Evolutionary conservation across 768 basidiomycete species (phyloP), one percentile per base, ranked within the genome.

Genomic region (Suillus ampliporus): DNA sequence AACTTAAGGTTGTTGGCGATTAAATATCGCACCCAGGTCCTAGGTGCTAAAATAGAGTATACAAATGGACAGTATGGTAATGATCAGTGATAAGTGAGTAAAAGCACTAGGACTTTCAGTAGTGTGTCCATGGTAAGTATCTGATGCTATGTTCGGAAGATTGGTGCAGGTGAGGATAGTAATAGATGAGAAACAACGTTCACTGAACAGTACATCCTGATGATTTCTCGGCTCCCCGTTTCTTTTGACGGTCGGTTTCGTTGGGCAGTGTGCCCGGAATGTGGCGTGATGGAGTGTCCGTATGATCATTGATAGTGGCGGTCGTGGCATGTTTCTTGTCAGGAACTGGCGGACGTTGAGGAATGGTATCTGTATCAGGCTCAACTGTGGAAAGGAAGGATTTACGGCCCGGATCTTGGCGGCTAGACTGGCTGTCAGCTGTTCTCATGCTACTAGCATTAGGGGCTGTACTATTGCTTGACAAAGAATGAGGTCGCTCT

Each of bases 401-500:
- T 51, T 70, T 78, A 40, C 72, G 65, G 8, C 70, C 74, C 19
- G 74, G 66, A 43, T 74, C 85, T 57, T 69, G 72, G 60, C 77
- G 74, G 61, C 80, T 80, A 1, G 79, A 78, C 19, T 78, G 67
- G 57, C 81, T 84, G 61, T 80, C 82, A 15, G 82, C 80, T 13
- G 85, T 88, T 44, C 84, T 80, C 68, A 89, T 64, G 67, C 90
- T 91, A 57, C 79, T 69, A 14, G 76, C 72, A 68, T 85, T 85
- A 9, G 82, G 78, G 5, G 78, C 76, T 2, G 88, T 88, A 69
- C 84, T 84, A 63, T 78, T 81, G 71, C 89, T 91, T 21, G 83
- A 82, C 66, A 86, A 74, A 1, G 90, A 90, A 57, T 74, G 79
- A 1, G 87, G 86, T 7, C 86, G 80, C 48, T 85, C 86, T 44